These are phyloP conservation scores for Acacia pycnantha DNA, from an alignment of 331 rosid genomes.

Conservation along the genomic window DNA sequence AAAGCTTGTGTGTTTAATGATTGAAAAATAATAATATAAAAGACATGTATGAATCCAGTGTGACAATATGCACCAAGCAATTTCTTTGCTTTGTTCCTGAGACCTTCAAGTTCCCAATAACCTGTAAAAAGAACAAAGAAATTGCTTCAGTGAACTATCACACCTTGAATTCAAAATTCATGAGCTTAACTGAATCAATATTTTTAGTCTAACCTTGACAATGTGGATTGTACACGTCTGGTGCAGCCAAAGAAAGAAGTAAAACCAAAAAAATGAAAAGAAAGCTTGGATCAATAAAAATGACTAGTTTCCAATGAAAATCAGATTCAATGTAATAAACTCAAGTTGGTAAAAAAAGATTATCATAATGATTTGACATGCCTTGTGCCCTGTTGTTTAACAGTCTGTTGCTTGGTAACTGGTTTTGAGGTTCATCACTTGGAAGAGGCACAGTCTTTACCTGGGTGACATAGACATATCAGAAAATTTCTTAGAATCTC, in stretches of 20 bases:
- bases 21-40: neutral
- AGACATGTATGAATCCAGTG: constrained; percentile 3
- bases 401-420: constrained; percentile 28
- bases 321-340: neutral
- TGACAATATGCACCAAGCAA: constrained; percentile 1
- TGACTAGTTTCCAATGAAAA: neutral
- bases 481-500: neutral
- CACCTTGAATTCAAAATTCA: neutral
- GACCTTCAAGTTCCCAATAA: constrained; percentile 54
- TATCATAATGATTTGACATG: constrained; percentile 32
- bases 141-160: constrained; percentile 8
- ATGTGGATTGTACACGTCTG: constrained; percentile 58
- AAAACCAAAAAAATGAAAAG: neutral
- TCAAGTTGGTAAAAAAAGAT: neutral
- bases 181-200: constrained; percentile 2
- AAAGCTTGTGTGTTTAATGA: constrained; percentile 21
- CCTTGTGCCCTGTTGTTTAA: constrained; percentile 48
- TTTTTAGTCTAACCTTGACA: constrained; percentile 52
- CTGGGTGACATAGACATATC: constrained; percentile 42
- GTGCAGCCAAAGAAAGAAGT: constrained; percentile 40
- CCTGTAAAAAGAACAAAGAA: constrained; percentile 43
- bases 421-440: constrained; percentile 50
- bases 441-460: constrained; percentile 60
- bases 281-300: constrained; percentile 22
- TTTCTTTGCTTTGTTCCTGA: constrained; percentile 17